Evolutionary conservation across 2,329 filamentous ascomycete genomes (phyloP).

Genomic region (Fusarium domesticum): DNA sequence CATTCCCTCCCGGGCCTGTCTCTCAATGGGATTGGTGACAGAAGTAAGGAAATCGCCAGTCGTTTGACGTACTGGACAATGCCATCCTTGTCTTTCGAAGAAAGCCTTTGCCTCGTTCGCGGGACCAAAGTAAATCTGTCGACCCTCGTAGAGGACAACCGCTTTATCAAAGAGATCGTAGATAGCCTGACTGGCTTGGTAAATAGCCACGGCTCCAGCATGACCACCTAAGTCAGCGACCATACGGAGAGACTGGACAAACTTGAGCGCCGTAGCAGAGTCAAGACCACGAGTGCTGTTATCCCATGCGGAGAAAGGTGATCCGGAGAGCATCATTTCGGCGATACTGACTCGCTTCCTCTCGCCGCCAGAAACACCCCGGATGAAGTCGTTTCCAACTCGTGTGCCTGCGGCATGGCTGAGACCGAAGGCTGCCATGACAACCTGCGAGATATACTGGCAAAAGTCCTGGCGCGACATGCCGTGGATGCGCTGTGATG

Average conservation of each 20-base stretch:
- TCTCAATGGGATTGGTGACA: conserved; percentile 62
- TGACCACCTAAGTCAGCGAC: conserved; percentile 62
- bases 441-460: conserved; percentile 61
- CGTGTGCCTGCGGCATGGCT: conserved; percentile 70
- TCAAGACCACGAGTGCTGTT: conserved; percentile 72
- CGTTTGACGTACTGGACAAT: conserved; percentile 64
- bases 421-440: conserved; percentile 70
- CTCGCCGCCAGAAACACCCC: conserved; percentile 69
- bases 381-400: conserved; percentile 71
- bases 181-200: conserved; percentile 67
- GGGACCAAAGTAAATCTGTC: conserved; percentile 73
- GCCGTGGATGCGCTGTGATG: conserved; percentile 60
- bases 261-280: conserved; percentile 69
- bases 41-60: conserved; percentile 69
- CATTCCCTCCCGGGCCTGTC: conserved; percentile 53
- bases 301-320: conserved; percentile 62
- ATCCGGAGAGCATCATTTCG: conserved; percentile 67
- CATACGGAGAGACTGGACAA: conserved; percentile 63
- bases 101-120: conserved; percentile 57
- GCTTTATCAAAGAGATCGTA: conserved; percentile 76
- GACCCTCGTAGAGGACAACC: conserved; percentile 70
- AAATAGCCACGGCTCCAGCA: conserved; percentile 65
- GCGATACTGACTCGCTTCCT: conserved; percentile 79
- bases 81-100: conserved; percentile 67
- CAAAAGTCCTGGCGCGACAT: conserved; percentile 60